Conservation (phyloP, 2,329 filamentous ascomycete genomes). For the Corinectria fuckeliana region DNA sequence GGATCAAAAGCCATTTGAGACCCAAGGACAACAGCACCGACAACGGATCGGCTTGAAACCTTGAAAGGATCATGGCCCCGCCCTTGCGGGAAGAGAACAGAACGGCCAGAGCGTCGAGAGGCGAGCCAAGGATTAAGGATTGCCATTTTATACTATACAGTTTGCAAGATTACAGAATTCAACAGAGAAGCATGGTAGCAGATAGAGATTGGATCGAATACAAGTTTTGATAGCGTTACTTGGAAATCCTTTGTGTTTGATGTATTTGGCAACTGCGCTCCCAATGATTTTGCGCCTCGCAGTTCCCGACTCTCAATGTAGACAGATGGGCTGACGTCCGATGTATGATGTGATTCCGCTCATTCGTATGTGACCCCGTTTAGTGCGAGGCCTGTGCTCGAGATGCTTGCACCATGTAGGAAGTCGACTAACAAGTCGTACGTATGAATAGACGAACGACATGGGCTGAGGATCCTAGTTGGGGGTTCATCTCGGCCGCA, state of each 20-base stretch:
- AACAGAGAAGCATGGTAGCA: conserved; percentile 38
- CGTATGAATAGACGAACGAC: not conserved
- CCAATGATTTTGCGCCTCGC: not conserved
- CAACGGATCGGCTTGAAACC: conserved; percentile 13
- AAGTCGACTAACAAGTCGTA: too few relatives aligned
- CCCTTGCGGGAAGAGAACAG: conserved; percentile 18
- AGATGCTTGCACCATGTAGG: not conserved
- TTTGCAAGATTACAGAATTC: conserved; percentile 32
- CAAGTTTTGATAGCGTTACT: not conserved
- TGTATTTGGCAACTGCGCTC: too few relatives aligned
- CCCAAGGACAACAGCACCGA: conserved; percentile 27
- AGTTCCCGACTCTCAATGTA: not conserved
- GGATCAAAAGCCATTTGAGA: conserved; percentile 22
- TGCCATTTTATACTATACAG: conserved; percentile 16
- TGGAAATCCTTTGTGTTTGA: not conserved
- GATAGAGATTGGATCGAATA: conserved; percentile 15
- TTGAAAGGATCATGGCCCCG: conserved; percentile 23
- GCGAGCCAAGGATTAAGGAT: conserved; percentile 15
- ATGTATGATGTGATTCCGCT: not conserved
- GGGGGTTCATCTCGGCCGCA: not conserved
- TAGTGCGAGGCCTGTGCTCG: conserved; percentile 1
- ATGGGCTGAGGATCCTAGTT: conserved; percentile 4
- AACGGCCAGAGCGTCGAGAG: conserved; percentile 26
- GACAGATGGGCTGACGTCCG: not conserved
- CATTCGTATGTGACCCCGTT: too few relatives aligned